A percentile compares a stretch with the other conserved stretches of the same genome.
These are phyloP conservation scores for Theileria annulata DNA, from an alignment of 169 alveolate species.

Conservation along the genomic window DNA sequence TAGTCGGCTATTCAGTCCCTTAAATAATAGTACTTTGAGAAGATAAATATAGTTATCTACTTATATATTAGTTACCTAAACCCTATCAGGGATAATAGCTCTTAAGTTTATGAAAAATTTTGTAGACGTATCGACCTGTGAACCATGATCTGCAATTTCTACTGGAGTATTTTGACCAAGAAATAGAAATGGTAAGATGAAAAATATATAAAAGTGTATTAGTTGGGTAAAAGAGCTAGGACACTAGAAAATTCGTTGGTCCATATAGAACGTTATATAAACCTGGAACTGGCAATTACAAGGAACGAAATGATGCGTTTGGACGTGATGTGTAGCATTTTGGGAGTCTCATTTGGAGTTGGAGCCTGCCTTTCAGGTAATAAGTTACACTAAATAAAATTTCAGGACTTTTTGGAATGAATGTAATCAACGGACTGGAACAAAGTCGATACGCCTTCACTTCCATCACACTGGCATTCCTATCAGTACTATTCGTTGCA, in stretches of 20 bases:
- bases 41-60: neutral
- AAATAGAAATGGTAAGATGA: constrained; percentile 75
- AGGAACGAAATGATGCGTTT: constrained; percentile 78
- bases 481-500: constrained; percentile 56
- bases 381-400: neutral
- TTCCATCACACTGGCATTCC: constrained; percentile 52
- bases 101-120: constrained; percentile 19
- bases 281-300: constrained; percentile 73
- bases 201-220: constrained; percentile 27
- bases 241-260: constrained; percentile 56
- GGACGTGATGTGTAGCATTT: constrained; percentile 76
- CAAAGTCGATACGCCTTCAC: constrained; percentile 67
- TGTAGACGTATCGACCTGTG: neutral
- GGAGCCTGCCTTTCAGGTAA: constrained; percentile 81
- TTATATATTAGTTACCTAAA: neutral
- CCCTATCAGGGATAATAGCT: constrained; percentile 39
- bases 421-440: constrained; percentile 71
- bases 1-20: too few relatives aligned
- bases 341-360: constrained; percentile 77
- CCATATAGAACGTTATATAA: constrained; percentile 74
- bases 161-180: constrained; percentile 86
- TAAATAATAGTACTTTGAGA: too few relatives aligned
- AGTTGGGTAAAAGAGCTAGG: constrained; percentile 46
- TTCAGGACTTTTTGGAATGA: constrained; percentile 80
- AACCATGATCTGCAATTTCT: constrained; percentile 78